These are phyloP conservation scores for Heimioporus sp. DNA, from an alignment of 768 basidiomycete genomes.

Conservation along the genomic window DNA sequence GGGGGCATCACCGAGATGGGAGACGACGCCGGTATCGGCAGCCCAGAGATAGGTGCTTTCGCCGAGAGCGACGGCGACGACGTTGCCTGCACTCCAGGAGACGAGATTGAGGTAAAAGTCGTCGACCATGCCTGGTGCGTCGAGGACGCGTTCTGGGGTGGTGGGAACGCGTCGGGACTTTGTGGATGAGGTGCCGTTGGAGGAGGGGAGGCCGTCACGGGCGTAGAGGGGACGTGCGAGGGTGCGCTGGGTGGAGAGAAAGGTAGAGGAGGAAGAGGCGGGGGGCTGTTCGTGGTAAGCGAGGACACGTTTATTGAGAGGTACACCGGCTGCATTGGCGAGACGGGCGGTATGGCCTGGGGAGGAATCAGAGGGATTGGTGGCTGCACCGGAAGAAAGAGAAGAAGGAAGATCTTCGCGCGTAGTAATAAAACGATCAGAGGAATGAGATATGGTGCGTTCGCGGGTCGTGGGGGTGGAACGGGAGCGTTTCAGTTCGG, in stretches of 20 bases:
- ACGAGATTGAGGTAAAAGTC: conserved; percentile 97
- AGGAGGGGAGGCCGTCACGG: conserved; percentile 60
- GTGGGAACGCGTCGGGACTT: conserved; percentile 84
- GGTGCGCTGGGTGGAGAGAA: conserved; percentile 74
- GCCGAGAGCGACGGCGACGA: conserved; percentile 87
- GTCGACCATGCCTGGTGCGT: conserved; percentile 90
- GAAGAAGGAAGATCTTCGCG: conserved; percentile 58
- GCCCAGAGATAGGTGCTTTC: conserved; percentile 91
- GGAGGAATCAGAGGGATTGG: conserved; percentile 28
- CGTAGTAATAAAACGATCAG: conserved; percentile 74
- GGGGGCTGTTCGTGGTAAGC: conserved; percentile 89
- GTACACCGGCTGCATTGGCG: conserved; percentile 71
- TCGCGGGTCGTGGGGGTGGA: conserved; percentile 62
- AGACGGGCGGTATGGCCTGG: conserved; percentile 80
- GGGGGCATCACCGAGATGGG: conserved; percentile 69
- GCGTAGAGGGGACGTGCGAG: conserved; percentile 75
- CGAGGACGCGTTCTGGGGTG: conserved; percentile 88
- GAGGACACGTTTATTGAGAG: conserved; percentile 77
- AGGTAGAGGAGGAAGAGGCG: conserved; percentile 69
- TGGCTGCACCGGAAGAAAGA: conserved; percentile 58
- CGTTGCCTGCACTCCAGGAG: conserved; percentile 83
- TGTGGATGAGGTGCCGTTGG: conserved; percentile 59
- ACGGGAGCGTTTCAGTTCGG: conserved; percentile 67
- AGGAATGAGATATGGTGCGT: conserved; percentile 31
- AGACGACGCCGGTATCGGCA: conserved; percentile 86